Conservation (phyloP, 164 flowering plant species). For the Magnolia officinalis region DNA sequence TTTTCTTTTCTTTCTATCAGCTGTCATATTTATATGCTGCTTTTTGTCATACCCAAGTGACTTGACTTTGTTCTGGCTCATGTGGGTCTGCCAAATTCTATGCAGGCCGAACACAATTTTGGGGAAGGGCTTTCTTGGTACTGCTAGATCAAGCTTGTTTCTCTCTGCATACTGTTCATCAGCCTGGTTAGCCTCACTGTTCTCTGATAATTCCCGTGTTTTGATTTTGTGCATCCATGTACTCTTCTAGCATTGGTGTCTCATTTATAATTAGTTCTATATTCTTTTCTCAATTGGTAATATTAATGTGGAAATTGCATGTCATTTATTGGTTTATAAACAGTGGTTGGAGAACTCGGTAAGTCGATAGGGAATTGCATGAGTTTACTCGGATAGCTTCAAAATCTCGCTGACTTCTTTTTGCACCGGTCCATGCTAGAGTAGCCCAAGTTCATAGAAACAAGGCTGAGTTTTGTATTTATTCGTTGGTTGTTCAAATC, state of each 20-base stretch:
- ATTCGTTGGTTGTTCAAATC: background rate
- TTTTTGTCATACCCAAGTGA: background rate
- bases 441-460: background rate
- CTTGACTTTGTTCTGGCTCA: background rate
- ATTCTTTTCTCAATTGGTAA: no score
- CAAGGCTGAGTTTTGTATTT: background rate
- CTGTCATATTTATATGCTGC: background rate
- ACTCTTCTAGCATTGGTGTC: background rate
- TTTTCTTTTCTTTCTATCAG: background rate
- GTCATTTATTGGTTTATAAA: background rate
- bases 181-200: constrained; percentile 68
- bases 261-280: no score
- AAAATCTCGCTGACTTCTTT: background rate
- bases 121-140: constrained; percentile 77
- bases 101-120: constrained; percentile 76
- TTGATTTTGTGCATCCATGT: background rate
- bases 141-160: constrained; percentile 94
- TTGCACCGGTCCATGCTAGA: background rate
- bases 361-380: background rate
- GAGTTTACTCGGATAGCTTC: background rate
- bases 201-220: background rate
- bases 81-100: background rate
- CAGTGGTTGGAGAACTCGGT: background rate
- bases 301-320: background rate
- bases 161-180: constrained; percentile 84